Conservation (phyloP, 2,329 filamentous ascomycete species). For the Alternaria solani region DNA sequence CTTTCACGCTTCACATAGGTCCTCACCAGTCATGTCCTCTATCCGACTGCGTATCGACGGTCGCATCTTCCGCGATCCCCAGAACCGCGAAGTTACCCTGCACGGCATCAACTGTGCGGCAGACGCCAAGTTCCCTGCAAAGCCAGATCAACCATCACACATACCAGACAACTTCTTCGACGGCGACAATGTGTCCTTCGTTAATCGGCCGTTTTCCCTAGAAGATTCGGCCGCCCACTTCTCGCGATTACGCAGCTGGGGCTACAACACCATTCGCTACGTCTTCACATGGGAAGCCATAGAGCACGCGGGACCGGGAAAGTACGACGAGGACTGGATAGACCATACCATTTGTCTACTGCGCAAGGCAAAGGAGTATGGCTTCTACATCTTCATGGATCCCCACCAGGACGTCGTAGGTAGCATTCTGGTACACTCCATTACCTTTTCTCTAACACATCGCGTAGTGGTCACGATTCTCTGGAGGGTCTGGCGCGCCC, state of each 20-base stretch:
- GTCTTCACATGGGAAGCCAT: constrained; percentile 99
- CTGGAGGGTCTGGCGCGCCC: constrained; percentile 92
- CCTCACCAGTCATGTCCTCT: constrained; percentile 66
- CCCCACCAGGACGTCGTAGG: constrained; percentile 95
- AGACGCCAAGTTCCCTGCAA: constrained; percentile 87
- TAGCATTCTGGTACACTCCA: constrained; percentile 32
- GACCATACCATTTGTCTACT: constrained; percentile 87
- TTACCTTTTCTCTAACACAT: constrained; percentile 29
- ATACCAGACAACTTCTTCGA: constrained; percentile 84
- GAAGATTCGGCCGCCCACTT: constrained; percentile 89
- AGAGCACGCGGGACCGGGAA: constrained; percentile 87
- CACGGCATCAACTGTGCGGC: constrained; percentile 94
- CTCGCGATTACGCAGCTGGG: constrained; percentile 81
- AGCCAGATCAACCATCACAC: constrained; percentile 83
- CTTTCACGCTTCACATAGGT: constrained; percentile 6
- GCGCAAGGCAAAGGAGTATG: constrained; percentile 84
- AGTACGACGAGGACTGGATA: constrained; percentile 94
- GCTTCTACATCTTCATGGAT: constrained; percentile 98
- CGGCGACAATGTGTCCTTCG: constrained; percentile 89
- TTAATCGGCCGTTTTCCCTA: constrained; percentile 81
- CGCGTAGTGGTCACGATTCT: constrained; percentile 85
- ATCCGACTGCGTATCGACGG: constrained; percentile 86
- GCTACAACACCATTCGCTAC: constrained; percentile 96
- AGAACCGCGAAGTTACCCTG: constrained; percentile 85
- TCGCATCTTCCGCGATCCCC: constrained; percentile 79